phyloP scores from a whole-genome alignment of 352 stramenopile species.

The Phytophthora hibernalis region DNA sequence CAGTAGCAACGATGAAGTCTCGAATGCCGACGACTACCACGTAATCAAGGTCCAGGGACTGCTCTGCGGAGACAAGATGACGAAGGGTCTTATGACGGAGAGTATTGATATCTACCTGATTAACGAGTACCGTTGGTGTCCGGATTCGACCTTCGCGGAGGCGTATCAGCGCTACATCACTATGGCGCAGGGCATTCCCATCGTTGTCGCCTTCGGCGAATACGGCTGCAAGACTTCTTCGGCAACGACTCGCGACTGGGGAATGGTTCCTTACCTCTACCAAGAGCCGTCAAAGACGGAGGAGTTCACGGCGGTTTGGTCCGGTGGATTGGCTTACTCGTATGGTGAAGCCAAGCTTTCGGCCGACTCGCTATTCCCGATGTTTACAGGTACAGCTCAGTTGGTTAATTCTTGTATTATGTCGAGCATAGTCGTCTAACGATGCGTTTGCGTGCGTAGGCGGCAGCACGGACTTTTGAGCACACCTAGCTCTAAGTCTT shows the following conservation, averaged over 20 bases:
- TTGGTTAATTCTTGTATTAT: background rate
- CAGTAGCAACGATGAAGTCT: constrained; percentile 68
- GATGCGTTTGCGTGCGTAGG: constrained; percentile 36
- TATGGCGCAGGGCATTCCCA: constrained; percentile 79
- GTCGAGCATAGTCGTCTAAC: constrained; percentile 17
- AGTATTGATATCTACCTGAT: constrained; percentile 92
- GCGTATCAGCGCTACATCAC: constrained; percentile 79
- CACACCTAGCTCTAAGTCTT: constrained; percentile 65
- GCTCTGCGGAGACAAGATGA: constrained; percentile 86
- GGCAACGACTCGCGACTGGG: constrained; percentile 60
- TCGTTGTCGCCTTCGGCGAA: constrained; percentile 83
- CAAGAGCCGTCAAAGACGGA: constrained; percentile 68
- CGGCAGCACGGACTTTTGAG: constrained; percentile 69
- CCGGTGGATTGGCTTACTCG: constrained; percentile 84
- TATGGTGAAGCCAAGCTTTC: constrained; percentile 86
- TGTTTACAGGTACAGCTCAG: constrained; percentile 70
- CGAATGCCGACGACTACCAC: constrained; percentile 81
- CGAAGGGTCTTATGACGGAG: constrained; percentile 77
- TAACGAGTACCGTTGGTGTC: constrained; percentile 91
- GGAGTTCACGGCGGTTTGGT: constrained; percentile 82
- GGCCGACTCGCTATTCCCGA: constrained; percentile 73
- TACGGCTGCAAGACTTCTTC: constrained; percentile 79
- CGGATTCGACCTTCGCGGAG: constrained; percentile 67
- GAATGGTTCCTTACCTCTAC: constrained; percentile 86
- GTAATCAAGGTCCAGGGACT: constrained; percentile 85